Conservation (phyloP, 495 filamentous ascomycete genomes). For the Aspergillus panamensis region DNA sequence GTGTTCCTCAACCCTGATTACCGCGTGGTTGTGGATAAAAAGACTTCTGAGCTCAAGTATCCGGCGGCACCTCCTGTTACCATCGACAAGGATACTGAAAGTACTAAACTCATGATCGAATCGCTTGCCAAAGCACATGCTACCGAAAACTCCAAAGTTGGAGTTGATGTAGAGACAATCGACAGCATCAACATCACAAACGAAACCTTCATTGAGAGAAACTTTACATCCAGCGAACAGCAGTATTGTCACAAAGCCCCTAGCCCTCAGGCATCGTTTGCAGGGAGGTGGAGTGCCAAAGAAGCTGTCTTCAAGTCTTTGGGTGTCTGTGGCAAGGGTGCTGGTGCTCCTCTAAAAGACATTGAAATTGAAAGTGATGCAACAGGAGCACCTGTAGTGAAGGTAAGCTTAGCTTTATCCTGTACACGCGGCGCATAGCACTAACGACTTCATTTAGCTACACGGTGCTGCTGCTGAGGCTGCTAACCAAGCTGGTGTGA, state of each 20-base stretch:
- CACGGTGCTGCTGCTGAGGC: constrained; percentile 77
- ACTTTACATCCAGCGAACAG: constrained; percentile 82
- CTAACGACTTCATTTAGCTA: constrained; percentile 54
- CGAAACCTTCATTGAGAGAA: constrained; percentile 89
- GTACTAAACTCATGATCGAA: constrained; percentile 74
- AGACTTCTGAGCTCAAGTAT: constrained; percentile 71
- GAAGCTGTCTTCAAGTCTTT: constrained; percentile 98
- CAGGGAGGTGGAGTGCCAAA: constrained; percentile 94
- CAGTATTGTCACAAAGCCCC: constrained; percentile 79
- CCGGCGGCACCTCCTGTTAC: constrained; percentile 60
- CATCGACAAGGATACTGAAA: constrained; percentile 50
- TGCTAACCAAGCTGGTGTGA: constrained; percentile 79
- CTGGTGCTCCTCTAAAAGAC: constrained; percentile 83
- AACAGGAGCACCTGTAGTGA: constrained; percentile 76
- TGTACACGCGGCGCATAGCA: constrained; percentile 9
- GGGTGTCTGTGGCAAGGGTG: constrained; percentile 82
- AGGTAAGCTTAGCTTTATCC: constrained; percentile 55
- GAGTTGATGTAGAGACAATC: constrained; percentile 88
- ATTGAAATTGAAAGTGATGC: constrained; percentile 86
- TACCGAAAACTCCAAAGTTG: constrained; percentile 73
- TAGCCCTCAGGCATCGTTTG: constrained; percentile 77
- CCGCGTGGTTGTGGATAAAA: constrained; percentile 79
- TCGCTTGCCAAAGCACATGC: constrained; percentile 70
- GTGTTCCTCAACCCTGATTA: constrained; percentile 96
- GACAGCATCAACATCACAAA: constrained; percentile 84